These are phyloP conservation scores for Diplodia mutila DNA, from an alignment of 2,329 filamentous ascomycete species.

Conservation along the genomic window DNA sequence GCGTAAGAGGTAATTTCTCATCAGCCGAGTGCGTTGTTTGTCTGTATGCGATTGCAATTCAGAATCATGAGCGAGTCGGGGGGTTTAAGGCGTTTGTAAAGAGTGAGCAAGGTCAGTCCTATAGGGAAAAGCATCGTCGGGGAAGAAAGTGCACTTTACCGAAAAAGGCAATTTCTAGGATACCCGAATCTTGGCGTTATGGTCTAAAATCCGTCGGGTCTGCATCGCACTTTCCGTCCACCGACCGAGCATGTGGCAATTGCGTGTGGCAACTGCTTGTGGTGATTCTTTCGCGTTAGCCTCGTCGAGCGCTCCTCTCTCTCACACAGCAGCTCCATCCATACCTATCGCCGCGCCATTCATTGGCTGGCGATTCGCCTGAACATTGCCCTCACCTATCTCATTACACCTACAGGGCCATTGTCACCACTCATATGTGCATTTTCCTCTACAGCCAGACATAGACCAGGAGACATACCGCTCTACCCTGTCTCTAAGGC, in stretches of 20 bases:
- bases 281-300: background rate
- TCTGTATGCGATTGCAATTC: background rate
- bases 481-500: background rate
- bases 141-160: constrained; percentile 6
- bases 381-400: background rate
- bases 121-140: background rate
- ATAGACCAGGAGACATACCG: background rate
- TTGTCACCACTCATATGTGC: background rate
- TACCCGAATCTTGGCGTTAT: constrained; percentile 11
- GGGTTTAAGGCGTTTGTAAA: constrained; percentile 4
- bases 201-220: background rate
- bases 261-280: background rate
- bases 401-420: background rate
- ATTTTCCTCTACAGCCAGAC: background rate
- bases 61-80: background rate
- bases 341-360: background rate
- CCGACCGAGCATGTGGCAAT: background rate
- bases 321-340: background rate
- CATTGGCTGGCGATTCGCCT: background rate
- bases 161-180: constrained; percentile 13
- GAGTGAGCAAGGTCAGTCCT: background rate
- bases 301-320: background rate
- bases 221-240: background rate
- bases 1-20: constrained; percentile 29
- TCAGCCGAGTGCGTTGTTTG: too few species aligned